Evolutionary conservation across 352 stramenopile genomes (phyloP), one percentile per base, ranked within the genome.

Genomic region (Globisporangium iwayamae): DNA sequence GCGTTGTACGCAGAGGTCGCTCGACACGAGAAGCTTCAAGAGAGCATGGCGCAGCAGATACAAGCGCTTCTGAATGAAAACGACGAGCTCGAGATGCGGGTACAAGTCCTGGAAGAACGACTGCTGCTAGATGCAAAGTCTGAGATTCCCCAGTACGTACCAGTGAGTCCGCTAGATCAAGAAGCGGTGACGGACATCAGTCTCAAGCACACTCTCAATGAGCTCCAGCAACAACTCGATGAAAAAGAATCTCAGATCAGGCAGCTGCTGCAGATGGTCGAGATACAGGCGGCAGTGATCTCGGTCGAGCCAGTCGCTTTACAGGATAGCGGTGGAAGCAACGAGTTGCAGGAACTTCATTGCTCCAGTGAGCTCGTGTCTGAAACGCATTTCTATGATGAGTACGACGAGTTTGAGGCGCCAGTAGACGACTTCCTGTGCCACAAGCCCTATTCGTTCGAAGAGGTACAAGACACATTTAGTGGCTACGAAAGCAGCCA

Each of bases 1-100:
- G 56, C 55, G 13, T 48, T 78, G 48, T 75, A 75, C 41, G 62
- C 66, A 0, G 59, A 67, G 28, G 68, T 68, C 30, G 52, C 69
- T 9, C 71, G 55, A 3, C 36, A 55, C 14, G 47, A 65, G 18
- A 55, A 58, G 13, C 63, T 47, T 8, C 45, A 60, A 32, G 28
- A 28, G 14, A 28, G 38, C 39, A 45, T 65, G 39, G n/a, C 32
- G 16, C 16, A 30, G 3, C 32, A 71, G 36, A 30, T 78, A 3
- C 58, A 56, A 7, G 38, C 45, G 9, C 56, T 72, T 4, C 56
- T 50, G 56, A 5, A 16, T 1, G 10, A 60, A 6, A 69, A 72
- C 10, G 64, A 68, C 18, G 38, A 57, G 14, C 36, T 74, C 16
- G 41, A 56, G n/a, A 28, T 10, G 13, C 45, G 58, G 20, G 41